Evolutionary conservation across 805 yeast genomes (phyloP), one percentile per base, ranked within the genome.

Genomic region (Teunomyces pallodes): DNA sequence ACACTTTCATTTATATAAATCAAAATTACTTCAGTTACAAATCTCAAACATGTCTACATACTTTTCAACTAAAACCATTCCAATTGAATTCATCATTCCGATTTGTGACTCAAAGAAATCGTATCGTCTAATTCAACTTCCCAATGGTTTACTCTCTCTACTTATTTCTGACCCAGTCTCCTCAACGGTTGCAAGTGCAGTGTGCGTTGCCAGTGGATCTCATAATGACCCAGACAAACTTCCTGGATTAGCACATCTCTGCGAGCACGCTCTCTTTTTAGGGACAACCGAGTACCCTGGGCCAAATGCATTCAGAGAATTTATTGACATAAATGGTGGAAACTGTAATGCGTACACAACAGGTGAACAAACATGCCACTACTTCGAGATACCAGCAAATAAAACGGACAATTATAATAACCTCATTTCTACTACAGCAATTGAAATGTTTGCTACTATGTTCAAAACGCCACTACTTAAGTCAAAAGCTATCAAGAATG

Each of bases 171-270:
- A 92, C 57, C 84, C 91, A 0, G 67, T 82, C 0, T 79, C 82
- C 12, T 83, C 80, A 39, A 55, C 75, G 10, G 84, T 87, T 3
- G 77, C 94, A 0, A 84, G 87, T 14, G 82, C 96, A 1, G 57
- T 92, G 5, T 80, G 88, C 33, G 89, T 90, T 1, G 84, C 84
- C 3, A 73, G 88, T 0, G 99, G 99, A 7, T 83, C 96, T 1
- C 84, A 83, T 58, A 75, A 83, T 42, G 97, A 92, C 54, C 92
- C 96, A 0, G 71, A 68, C 5, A 76, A 75, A 4, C 55, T 86
- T 1, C 82, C 82, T 0, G 99, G 99, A 0, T 60, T 92, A 32
- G 98, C 98, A 0, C 99, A 92, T 69, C 77, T 89, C 49, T 86
- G 95, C 57, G 97, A 90, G 59, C 96, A 90, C 62, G 73, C 86